Evolutionary conservation across 176 grass and related monocot genomes (phyloP).

Genomic region (Carex parvula): DNA sequence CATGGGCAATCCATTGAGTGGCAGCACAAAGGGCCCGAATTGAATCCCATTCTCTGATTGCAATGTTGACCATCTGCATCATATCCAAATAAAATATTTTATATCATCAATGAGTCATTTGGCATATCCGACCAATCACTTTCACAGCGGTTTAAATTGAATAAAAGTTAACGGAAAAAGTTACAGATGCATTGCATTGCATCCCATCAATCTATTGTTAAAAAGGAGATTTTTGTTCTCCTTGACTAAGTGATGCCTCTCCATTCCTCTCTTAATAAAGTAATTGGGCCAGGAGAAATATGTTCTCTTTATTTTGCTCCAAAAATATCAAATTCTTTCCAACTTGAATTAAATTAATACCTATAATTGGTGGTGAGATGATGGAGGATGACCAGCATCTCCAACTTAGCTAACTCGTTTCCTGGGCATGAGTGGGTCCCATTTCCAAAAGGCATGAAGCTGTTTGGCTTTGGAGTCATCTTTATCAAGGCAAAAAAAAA

Average conservation of each 20-base stretch:
- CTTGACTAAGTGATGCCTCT: not conserved
- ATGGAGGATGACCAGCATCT: conserved; percentile 93
- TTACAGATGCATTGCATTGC: conserved; percentile 16
- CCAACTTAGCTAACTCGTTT: conserved; percentile 97
- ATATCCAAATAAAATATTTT: not conserved
- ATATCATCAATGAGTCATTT: conserved; percentile 3
- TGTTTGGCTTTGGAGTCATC: conserved; percentile 86
- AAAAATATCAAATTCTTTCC: not conserved
- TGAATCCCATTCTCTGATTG: conserved; percentile 81
- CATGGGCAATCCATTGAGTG: conserved; percentile 80
- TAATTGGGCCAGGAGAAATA: conserved; percentile 2
- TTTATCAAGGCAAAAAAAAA: conserved; percentile 21
- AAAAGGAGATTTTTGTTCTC: conserved; percentile 22
- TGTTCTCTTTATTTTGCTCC: not conserved
- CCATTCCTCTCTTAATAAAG: not conserved
- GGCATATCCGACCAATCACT: not conserved
- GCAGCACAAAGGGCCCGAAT: conserved; percentile 80
- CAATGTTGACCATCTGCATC: conserved; percentile 62
- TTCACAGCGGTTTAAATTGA: not conserved
- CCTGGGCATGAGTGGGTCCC: conserved; percentile 97
- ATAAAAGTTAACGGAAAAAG: not conserved
- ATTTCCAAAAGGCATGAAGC: conserved; percentile 98
- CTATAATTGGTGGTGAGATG: conserved; percentile 85
- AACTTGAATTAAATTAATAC: conserved; percentile 18
- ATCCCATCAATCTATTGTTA: conserved; percentile 3